Percentiles rank a stretch among this genome's conserved stretches.
Evolutionary conservation across 768 basidiomycete species (phyloP).

Genomic region (Lentinula boryana): DNA sequence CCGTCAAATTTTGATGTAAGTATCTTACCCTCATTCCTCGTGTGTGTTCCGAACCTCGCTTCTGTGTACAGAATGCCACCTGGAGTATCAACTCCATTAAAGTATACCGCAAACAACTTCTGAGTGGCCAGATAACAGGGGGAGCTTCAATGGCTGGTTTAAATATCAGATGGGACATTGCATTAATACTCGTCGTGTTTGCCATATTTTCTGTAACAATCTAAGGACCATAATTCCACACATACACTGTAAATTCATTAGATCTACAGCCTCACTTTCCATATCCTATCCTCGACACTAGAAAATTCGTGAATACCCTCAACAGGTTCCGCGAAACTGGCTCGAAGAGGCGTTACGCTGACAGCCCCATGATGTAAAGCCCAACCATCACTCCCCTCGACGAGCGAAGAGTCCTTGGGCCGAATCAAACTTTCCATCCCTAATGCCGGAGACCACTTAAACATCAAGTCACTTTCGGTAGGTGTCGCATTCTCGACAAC

Average conservation of each 20-base stretch:
- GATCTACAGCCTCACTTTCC: constrained; percentile 51
- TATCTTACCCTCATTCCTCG: not conserved
- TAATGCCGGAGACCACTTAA: constrained; percentile 62
- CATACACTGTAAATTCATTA: not conserved
- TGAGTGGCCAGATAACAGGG: constrained; percentile 30
- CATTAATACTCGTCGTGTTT: not conserved
- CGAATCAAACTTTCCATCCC: constrained; percentile 56
- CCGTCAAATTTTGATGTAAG: constrained; percentile 69
- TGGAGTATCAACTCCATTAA: constrained; percentile 79
- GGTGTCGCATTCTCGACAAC: constrained; percentile 8
- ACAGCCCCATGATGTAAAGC: constrained; percentile 64
- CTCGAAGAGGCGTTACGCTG: constrained; percentile 73
- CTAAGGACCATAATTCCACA: not conserved
- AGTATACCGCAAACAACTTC: constrained; percentile 57
- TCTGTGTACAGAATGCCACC: constrained; percentile 55
- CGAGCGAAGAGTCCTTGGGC: constrained; percentile 48
- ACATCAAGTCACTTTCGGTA: constrained; percentile 40
- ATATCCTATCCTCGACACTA: constrained; percentile 36
- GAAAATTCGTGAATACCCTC: constrained; percentile 16
- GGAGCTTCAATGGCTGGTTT: not conserved
- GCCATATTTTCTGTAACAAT: not conserved
- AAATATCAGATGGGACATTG: not conserved
- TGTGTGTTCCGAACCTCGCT: not conserved
- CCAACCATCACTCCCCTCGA: constrained; percentile 61
- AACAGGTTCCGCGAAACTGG: constrained; percentile 65